These are phyloP conservation scores for Leptographium lundbergii DNA, from an alignment of 2,329 filamentous ascomycete genomes.

Conservation along the genomic window DNA sequence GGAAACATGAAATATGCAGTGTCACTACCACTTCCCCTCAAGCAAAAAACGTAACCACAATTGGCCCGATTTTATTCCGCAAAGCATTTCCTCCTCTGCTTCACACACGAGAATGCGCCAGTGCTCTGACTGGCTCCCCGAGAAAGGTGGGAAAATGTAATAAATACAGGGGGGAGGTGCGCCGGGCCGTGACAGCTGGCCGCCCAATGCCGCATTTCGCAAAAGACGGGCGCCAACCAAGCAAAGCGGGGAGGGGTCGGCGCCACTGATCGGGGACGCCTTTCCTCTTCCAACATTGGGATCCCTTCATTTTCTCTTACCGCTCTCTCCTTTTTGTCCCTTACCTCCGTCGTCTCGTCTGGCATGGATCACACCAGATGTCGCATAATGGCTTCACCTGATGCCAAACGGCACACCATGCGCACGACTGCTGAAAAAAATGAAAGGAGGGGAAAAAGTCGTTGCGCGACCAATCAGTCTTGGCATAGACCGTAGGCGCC, in stretches of 20 bases:
- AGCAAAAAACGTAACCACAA: neutral
- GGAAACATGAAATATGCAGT: neutral
- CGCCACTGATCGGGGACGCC: neutral
- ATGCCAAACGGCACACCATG: neutral
- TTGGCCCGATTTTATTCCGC: neutral
- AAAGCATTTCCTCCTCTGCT: neutral
- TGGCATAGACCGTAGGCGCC: neutral
- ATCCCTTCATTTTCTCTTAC: neutral
- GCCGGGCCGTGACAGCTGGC: slow-evolving; percentile 10
- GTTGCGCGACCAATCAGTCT: neutral
- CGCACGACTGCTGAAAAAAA: neutral
- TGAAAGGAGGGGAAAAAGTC: neutral
- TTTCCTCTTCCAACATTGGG: neutral
- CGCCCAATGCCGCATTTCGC: slow-evolving; percentile 4
- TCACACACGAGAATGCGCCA: slow-evolving; percentile 4
- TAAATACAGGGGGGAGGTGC: neutral
- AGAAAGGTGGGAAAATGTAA: neutral
- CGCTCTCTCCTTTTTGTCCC: neutral
- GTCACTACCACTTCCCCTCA: neutral
- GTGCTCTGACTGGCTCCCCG: slow-evolving; percentile 2
- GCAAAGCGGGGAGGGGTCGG: neutral
- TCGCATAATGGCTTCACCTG: neutral
- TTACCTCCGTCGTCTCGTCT: too few species aligned
- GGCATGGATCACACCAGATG: neutral
- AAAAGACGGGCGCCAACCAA: neutral